phyloP scores from a whole-genome alignment of 345 rosid genomes.

The Mangifera indica region DNA sequence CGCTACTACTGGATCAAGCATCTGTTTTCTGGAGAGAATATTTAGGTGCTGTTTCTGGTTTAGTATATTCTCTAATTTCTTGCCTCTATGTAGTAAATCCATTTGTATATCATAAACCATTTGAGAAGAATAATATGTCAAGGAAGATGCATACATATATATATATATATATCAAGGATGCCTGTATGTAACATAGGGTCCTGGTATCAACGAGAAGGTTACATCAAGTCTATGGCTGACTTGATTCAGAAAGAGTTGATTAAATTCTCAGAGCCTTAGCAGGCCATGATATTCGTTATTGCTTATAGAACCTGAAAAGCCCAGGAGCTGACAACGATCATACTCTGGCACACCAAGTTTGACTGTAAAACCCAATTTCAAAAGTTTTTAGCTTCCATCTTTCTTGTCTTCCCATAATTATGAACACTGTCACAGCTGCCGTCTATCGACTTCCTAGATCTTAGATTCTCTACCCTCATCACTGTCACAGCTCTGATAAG shows the following conservation, averaged over 20 bases:
- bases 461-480: not conserved
- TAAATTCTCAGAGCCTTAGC: conserved; percentile 67
- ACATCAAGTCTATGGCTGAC: conserved; percentile 83
- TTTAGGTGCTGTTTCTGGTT: too few species aligned
- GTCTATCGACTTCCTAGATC: not conserved
- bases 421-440: not conserved
- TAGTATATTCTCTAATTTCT: too few species aligned
- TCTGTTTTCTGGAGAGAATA: too few species aligned
- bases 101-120: too few species aligned
- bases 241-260: conserved; percentile 71
- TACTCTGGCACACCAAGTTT: conserved; percentile 84
- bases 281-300: conserved; percentile 92
- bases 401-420: not conserved
- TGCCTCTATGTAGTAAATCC: too few species aligned
- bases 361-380: conserved; percentile 17
- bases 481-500: too few species aligned
- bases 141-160: too few species aligned
- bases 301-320: conserved; percentile 85
- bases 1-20: too few species aligned
- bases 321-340: conserved; percentile 72
- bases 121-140: too few species aligned
- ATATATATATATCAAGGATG: conserved; percentile 55
- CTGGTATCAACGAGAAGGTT: conserved; percentile 82
- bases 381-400: not conserved
- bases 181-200: conserved; percentile 76